Evolutionary conservation across 768 basidiomycete genomes (phyloP), one percentile per base, ranked within the genome.

Genomic region (Boletus rufocinnamomeus): DNA sequence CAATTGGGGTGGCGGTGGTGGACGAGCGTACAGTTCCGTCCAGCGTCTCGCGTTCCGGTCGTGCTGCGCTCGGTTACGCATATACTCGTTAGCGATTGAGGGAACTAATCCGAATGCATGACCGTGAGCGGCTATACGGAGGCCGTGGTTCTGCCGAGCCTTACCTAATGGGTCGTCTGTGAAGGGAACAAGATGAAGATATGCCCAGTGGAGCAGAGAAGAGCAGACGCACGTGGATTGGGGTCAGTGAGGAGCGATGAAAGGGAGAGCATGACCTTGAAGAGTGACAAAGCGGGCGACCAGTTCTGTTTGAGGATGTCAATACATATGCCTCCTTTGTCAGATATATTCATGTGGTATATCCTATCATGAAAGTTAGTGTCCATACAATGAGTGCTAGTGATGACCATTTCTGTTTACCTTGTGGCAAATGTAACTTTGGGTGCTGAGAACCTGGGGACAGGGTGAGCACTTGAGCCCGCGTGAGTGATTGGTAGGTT

Each of bases 221-320:
- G 32, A 58, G 37, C 1, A 27, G 35, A 79, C 91, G 59, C 70
- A 93, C 93, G 82, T 1, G 95, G 95, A 76, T 98, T 98, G 0
- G 95, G 95, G 65, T 97, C 95, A 13, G 93, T 95, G 50, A 98
- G 79, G 13, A 98, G 83, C 0, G 93, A 95, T 0, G 93, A 95
- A 5, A 98, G 82, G 28, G 93, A 95, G 21, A 98, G 84, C 74
- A 98, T 87, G 67, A 96, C 91, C 78, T 98, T 97, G 80, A 91
- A 95, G 49, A 98, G 78, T 3, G 93, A 95, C 23, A 98, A 75
- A 2, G 95, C 95, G 8, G 95, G 95, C 1, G 92, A 95, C 95
- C 95, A 98, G 66, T 92, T 90, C 67, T 86, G 82, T 76, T 98
- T 97, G 58, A 98, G 82, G 51, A 96, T 93, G 74, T 97, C 91